phyloP scores from a whole-genome alignment of 345 rosid genomes.

The Eucalyptus fibrosa region DNA sequence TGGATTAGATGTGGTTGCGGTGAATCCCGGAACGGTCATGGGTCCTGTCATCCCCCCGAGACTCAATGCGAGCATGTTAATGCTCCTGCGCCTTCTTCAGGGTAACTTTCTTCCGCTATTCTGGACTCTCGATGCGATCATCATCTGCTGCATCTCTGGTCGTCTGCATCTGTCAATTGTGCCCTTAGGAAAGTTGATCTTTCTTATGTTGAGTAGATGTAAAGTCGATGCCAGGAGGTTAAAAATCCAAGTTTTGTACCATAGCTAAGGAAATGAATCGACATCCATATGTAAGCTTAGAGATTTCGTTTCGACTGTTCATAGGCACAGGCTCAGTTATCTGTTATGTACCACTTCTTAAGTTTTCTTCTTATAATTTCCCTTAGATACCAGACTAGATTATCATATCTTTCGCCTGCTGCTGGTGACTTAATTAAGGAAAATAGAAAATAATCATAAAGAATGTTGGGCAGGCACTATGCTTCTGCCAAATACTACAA shows the following conservation, averaged over 20 bases:
- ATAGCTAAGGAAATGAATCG: background rate
- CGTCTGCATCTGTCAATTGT: background rate
- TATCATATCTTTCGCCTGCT: background rate
- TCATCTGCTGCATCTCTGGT: background rate
- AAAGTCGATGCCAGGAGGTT: background rate
- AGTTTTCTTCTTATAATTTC: background rate
- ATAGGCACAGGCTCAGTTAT: background rate
- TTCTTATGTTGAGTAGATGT: background rate
- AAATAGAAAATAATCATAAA: background rate
- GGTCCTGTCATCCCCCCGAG: conserved; percentile 72
- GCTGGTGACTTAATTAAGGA: background rate
- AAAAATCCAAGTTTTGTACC: background rate
- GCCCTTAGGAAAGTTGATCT: background rate
- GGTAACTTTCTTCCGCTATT: conserved; percentile 15
- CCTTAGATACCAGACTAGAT: background rate
- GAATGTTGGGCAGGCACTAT: background rate
- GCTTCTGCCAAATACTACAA: background rate
- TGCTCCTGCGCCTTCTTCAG: conserved; percentile 61
- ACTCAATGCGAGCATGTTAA: conserved; percentile 73
- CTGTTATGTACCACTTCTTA: background rate
- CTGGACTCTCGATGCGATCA: background rate
- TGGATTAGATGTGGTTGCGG: conserved; percentile 78
- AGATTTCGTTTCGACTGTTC: background rate
- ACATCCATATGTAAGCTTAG: background rate
- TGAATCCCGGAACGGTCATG: conserved; percentile 92